Evolutionary conservation across 176 grass and related monocot species (phyloP), one percentile per base, ranked within the genome.

Genomic region (Phragmites australis): DNA sequence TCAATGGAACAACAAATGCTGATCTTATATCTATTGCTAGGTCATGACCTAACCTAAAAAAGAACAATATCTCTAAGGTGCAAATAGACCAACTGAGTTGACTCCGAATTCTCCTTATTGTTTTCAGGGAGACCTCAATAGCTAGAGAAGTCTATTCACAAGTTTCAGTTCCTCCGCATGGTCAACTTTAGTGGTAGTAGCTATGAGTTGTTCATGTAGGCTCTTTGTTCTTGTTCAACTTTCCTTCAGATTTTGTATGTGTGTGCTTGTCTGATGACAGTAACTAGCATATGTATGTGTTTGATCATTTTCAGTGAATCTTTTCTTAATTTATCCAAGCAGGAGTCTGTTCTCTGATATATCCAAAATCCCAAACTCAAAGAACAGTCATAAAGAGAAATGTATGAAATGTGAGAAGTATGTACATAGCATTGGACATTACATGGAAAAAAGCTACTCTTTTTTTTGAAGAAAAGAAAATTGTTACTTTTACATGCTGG

Each of bases 31-130:
- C 8, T 78, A 64, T 58, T 73, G 6, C 30, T 43, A 79, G 75
- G 68, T 75, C 63, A 14, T 48, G 9, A 55, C 82, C 54, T 81
- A 89, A 81, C 82, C 70, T 39, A 6, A 16, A 75, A 81, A 89
- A 81, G 25, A 84, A 75, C 16, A 63, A 81, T 84, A 89, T 84
- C 68, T 61, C 42, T 58, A 81, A 65, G 75, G 4, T 85, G 31
- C 18, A 70, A 77, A 50, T 49, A 39, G 25, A 45, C 6, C 31
- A 84, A 78, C 59, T 71, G 47, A 19, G n/a, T 60, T 70, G 74
- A 85, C 82, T 51, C 74, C 52, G 29, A 70, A 40, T 51, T 45
- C 40, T 23, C 29, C 14, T 77, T 71, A 65, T 53, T 64, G 21
- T 83, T 74, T 83, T 43, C 19, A 77, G 60, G 75, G 30, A 68